These are phyloP conservation scores for Coemansia brasiliensis DNA, from an alignment of 192 early-diverging fungal genomes.

Conservation along the genomic window DNA sequence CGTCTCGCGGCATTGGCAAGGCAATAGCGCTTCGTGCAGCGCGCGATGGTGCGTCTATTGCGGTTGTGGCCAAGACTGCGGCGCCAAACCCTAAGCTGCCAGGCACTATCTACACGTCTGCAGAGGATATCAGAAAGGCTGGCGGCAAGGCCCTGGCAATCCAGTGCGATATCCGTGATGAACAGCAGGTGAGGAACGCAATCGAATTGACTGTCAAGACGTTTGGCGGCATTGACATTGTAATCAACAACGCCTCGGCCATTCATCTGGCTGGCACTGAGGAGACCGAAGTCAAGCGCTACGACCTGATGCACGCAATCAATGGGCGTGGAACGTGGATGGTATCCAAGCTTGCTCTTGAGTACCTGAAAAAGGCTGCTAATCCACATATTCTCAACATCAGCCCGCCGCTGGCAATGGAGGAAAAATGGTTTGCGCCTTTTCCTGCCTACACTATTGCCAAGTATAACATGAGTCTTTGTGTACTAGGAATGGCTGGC, in stretches of 20 bases:
- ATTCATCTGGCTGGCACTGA: conserved; percentile 67
- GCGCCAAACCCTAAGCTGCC: conserved; percentile 72
- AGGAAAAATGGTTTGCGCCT: conserved; percentile 67
- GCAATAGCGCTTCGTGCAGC: conserved; percentile 72
- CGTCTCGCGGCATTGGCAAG: conserved; percentile 75
- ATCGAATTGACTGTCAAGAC: conserved; percentile 63
- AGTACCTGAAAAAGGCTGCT: conserved; percentile 64
- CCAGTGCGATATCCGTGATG: conserved; percentile 82
- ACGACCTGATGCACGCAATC: conserved; percentile 75
- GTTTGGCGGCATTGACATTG: conserved; percentile 82
- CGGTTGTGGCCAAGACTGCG: conserved; percentile 76
- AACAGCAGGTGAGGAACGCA: conserved; percentile 68
- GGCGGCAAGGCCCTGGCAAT: conserved; percentile 77
- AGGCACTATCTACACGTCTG: conserved; percentile 81
- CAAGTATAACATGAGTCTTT: conserved; percentile 78
- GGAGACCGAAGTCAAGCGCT: conserved; percentile 60
- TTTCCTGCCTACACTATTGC: conserved; percentile 69
- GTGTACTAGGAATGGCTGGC: conserved; percentile 68
- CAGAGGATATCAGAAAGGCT: conserved; percentile 67
- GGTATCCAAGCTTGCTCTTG: conserved; percentile 66
- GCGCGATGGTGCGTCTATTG: conserved; percentile 66
- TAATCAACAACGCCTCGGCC: conserved; percentile 80
- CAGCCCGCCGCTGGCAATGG: conserved; percentile 69
- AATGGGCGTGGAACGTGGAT: conserved; percentile 82
- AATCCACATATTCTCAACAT: conserved; percentile 78